Evolutionary conservation across 2,329 filamentous ascomycete genomes (phyloP).

Genomic region (Herpotrichia juniperi): DNA sequence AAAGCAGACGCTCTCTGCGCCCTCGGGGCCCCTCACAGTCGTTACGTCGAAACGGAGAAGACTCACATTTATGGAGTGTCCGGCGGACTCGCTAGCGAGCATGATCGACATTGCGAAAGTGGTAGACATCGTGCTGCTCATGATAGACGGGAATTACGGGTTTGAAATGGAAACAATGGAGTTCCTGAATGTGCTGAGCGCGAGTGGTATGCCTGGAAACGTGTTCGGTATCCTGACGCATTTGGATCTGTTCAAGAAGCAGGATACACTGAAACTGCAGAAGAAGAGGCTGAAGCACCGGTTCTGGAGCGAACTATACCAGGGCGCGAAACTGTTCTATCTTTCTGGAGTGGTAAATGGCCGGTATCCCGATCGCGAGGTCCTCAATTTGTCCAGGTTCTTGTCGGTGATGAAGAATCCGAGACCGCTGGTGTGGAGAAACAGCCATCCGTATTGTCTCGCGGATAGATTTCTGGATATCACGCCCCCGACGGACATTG

Average conservation of each 20-base stretch:
- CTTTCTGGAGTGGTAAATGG: slow-evolving; percentile 96
- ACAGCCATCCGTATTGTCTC: slow-evolving; percentile 91
- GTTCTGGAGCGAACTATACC: slow-evolving; percentile 96
- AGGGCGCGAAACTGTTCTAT: slow-evolving; percentile 96
- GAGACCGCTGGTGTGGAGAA: slow-evolving; percentile 92
- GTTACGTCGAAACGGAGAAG: slow-evolving; percentile 96
- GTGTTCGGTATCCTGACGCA: slow-evolving; percentile 97
- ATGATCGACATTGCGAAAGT: slow-evolving; percentile 99
- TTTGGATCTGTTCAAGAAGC: slow-evolving; percentile 92
- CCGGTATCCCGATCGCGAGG: slow-evolving; percentile 92
- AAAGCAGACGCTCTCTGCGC: slow-evolving; percentile 90
- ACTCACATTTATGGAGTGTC: slow-evolving; percentile 94
- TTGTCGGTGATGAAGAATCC: slow-evolving; percentile 99
- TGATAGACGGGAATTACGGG: slow-evolving; percentile 98
- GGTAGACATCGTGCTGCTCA: slow-evolving; percentile 92
- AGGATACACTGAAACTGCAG: slow-evolving; percentile 86
- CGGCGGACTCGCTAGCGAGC: slow-evolving; percentile 88
- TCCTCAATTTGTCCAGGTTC: slow-evolving; percentile 94
- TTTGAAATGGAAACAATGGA: slow-evolving; percentile 99
- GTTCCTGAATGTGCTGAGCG: slow-evolving; percentile 91
- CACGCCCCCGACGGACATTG: slow-evolving; percentile 89
- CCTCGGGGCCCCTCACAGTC: slow-evolving; percentile 90
- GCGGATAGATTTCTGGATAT: slow-evolving; percentile 95
- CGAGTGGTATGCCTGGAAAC: slow-evolving; percentile 97
- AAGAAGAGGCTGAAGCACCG: slow-evolving; percentile 97